These are phyloP conservation scores for Daedalea quercina DNA, from an alignment of 768 basidiomycete genomes.

Conservation along the genomic window DNA sequence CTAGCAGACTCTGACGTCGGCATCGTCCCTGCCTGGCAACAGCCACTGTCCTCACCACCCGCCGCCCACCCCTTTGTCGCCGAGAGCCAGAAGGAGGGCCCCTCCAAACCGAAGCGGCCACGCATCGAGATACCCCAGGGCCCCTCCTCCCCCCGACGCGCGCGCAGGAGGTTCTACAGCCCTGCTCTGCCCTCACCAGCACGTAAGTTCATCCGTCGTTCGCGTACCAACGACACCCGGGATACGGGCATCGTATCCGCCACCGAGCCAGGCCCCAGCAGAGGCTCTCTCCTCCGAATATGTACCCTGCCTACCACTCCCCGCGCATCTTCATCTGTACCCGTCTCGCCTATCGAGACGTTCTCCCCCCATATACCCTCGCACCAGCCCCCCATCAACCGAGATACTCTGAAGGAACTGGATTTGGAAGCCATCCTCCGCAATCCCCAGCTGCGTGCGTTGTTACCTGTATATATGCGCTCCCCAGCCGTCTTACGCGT, in stretches of 20 bases:
- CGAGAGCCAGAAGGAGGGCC: slow-evolving; percentile 20
- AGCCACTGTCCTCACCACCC: slow-evolving; percentile 7
- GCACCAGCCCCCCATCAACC: slow-evolving; percentile 70
- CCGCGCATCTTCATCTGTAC: slow-evolving; percentile 21
- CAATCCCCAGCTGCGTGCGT: slow-evolving; percentile 87
- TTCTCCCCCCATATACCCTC: slow-evolving; percentile 56
- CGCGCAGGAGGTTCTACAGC: slow-evolving; percentile 5
- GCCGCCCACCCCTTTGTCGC: slow-evolving; percentile 24
- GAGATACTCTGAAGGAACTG: slow-evolving; percentile 76
- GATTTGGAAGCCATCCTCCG: slow-evolving; percentile 82
- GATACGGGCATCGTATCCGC: slow-evolving; percentile 25
- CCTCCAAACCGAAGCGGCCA: slow-evolving; percentile 21
- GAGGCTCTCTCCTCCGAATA: slow-evolving; percentile 13
- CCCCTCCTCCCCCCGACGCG: slow-evolving; percentile 15
- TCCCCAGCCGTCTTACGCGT: slow-evolving; percentile 7
- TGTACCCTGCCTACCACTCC: slow-evolving; percentile 12
- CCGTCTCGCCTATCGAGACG: slow-evolving; percentile 33
- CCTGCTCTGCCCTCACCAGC: slow-evolving; percentile 10
- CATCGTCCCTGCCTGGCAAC: slow-evolving; percentile 10
- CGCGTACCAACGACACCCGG: slow-evolving; percentile 23
- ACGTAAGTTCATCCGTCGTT: slow-evolving; percentile 24
- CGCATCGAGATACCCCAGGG: slow-evolving; percentile 21
- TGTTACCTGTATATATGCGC: slow-evolving; percentile 7
- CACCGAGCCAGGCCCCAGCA: slow-evolving; percentile 19
- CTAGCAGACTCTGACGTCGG: slow-evolving; percentile 14